Evolutionary conservation across 1,284 basidiomycete genomes (phyloP).

Genomic region (Dichomitus squalens): DNA sequence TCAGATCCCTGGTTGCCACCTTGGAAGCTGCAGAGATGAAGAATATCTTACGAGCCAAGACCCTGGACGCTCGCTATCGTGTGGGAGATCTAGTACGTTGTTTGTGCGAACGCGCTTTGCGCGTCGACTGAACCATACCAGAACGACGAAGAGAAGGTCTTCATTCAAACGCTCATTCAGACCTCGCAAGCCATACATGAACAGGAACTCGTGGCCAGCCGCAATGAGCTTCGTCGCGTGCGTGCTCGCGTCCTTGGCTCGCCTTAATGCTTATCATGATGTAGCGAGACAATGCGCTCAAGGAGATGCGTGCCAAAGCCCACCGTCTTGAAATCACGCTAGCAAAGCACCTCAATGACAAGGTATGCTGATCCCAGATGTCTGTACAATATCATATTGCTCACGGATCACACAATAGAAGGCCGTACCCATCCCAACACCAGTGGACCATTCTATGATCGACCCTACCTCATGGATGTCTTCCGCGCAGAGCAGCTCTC

Average conservation of each 20-base stretch:
- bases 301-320: constrained; percentile 35
- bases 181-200: constrained; percentile 38
- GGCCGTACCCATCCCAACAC: constrained; percentile 14
- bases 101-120: not conserved
- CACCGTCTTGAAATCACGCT: constrained; percentile 34
- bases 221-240: constrained; percentile 40
- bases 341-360: constrained; percentile 30
- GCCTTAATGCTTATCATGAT: not conserved
- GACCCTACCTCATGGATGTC: constrained; percentile 36
- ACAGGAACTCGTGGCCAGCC: constrained; percentile 38
- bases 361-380: constrained; percentile 7
- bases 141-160: constrained; percentile 39
- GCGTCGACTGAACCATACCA: constrained; percentile 12
- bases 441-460: constrained; percentile 32
- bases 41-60: constrained; percentile 31
- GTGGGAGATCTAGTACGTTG: constrained; percentile 37
- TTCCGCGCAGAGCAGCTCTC: constrained; percentile 34
- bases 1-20: constrained; percentile 27
- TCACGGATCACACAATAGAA: constrained; percentile 1
- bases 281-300: constrained; percentile 40
- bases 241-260: constrained; percentile 24
- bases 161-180: constrained; percentile 36
- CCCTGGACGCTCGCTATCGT: constrained; percentile 37
- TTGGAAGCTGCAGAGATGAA: constrained; percentile 30
- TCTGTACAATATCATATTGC: not conserved